A percentile compares a stretch with the other conserved stretches of the same genome.
Evolutionary conservation across 2,329 filamentous ascomycete genomes (phyloP).

Genomic region (Aureobasidium sp.): DNA sequence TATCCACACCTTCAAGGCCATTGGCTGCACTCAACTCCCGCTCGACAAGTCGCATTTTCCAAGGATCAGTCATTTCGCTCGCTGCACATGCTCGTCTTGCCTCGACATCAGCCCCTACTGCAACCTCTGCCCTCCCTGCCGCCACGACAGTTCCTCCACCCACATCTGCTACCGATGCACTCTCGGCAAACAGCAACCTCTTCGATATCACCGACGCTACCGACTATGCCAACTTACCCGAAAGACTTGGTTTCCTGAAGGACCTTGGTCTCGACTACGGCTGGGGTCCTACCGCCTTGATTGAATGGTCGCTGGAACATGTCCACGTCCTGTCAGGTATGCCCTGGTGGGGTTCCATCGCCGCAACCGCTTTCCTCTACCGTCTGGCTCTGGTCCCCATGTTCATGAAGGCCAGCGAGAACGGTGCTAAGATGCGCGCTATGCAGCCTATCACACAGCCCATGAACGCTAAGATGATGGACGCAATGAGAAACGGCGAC

Average conservation of each 20-base stretch:
- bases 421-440: slow-evolving; percentile 66
- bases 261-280: slow-evolving; percentile 89
- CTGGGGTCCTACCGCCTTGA: slow-evolving; percentile 76
- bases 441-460: slow-evolving; percentile 66
- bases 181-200: slow-evolving; percentile 7
- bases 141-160: slow-evolving; percentile 13
- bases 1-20: slow-evolving; percentile 12
- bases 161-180: slow-evolving; percentile 11
- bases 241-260: slow-evolving; percentile 84
- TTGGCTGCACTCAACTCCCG: slow-evolving; percentile 1
- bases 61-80: slow-evolving; percentile 15
- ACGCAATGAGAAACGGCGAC: slow-evolving; percentile 49
- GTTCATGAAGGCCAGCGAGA: slow-evolving; percentile 68
- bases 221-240: slow-evolving; percentile 34
- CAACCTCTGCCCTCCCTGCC: not conserved
- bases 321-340: slow-evolving; percentile 79
- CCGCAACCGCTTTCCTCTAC: slow-evolving; percentile 68
- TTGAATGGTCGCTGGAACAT: slow-evolving; percentile 84
- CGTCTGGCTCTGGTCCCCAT: slow-evolving; percentile 74
- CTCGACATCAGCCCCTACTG: slow-evolving; percentile 18
- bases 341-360: slow-evolving; percentile 86
- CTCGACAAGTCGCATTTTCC: slow-evolving; percentile 8
- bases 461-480: slow-evolving; percentile 61
- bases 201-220: slow-evolving; percentile 11
- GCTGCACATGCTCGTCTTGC: slow-evolving; percentile 23